Conservation (phyloP, 1,284 basidiomycete species). For the Neolentinus lepideus region DNA sequence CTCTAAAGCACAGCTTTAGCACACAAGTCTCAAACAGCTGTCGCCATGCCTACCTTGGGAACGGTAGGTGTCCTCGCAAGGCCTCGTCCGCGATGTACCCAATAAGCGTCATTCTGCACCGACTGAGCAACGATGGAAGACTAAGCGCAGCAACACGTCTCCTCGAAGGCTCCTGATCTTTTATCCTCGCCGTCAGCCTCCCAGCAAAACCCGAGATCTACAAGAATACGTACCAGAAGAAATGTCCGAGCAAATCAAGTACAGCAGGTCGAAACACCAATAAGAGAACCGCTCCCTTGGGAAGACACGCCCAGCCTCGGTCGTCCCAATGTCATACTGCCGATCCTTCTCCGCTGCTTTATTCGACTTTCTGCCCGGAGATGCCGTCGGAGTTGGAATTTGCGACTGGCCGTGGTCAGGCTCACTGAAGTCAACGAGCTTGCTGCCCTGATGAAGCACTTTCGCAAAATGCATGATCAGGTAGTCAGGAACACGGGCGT, state of each 20-base stretch:
- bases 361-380: slow-evolving; percentile 6
- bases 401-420: background rate
- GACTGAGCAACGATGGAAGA: slow-evolving; percentile 63
- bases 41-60: slow-evolving; percentile 56
- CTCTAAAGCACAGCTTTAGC: slow-evolving; percentile 32
- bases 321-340: slow-evolving; percentile 46
- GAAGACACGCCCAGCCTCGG: slow-evolving; percentile 45
- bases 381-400: background rate
- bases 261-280: slow-evolving; percentile 91
- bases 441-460: slow-evolving; percentile 71
- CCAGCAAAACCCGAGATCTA: background rate
- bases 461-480: slow-evolving; percentile 67
- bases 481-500: slow-evolving; percentile 62
- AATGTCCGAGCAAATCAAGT: slow-evolving; percentile 66
- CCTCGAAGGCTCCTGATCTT: slow-evolving; percentile 54
- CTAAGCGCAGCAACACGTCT: slow-evolving; percentile 65
- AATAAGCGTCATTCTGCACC: slow-evolving; percentile 63
- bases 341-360: slow-evolving; percentile 17
- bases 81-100: slow-evolving; percentile 79
- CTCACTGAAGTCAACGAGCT: slow-evolving; percentile 43
- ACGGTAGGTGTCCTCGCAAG: slow-evolving; percentile 78
- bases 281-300: slow-evolving; percentile 84
- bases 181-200: background rate
- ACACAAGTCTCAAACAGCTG: background rate
- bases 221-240: slow-evolving; percentile 41